Evolutionary conservation across 208 protist genomes (phyloP), one percentile per base, ranked within the genome.

Genomic region (Trypanosoma scelopori): DNA sequence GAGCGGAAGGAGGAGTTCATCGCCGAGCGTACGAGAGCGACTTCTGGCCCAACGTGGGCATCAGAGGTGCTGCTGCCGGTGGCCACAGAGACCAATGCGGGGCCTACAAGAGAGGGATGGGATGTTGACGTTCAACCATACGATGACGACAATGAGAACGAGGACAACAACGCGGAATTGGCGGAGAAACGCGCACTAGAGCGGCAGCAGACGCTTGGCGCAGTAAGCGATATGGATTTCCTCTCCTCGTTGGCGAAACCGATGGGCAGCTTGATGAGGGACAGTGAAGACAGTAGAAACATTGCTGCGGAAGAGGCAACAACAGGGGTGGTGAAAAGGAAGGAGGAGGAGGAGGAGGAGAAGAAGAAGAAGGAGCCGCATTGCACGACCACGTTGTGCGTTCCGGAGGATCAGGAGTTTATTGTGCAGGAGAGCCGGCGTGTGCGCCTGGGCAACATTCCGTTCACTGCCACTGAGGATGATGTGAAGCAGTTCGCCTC

Each of bases 401-500:
- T 61, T 41, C 1, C 32, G 11, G 62, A 57, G n/a, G 63, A 71
- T 42, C 63, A 82, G 52, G 73, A 79, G 25, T 81, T 76, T 20
- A 67, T 87, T 37, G 84, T 86, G 7, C 77, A 65, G 3, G 79
- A 96, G 45, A 85, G 87, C 5, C 89, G 88, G 23, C 90, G 97
- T n/a, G 65, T 99, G 23, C 97, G 96, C 41, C 67, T 99, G 15
- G 79, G 83, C 51, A 99, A 99, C 80, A 77, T 99, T n/a, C 78
- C 97, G 0, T 99, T 93, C 79, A 71, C 79, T n/a, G 83, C 87
- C 5, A 98, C 83, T 2, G 97, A 99, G 68, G 92, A 97, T 3
- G 93, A 99, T 45, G 69, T 99, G 18, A 80, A 89, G 60, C 76
- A 96, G 73, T 94, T 92, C 61, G 76, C 84, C 64, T 60, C 76